Percentiles rank a stretch among this genome's conserved stretches.
Conservation (phyloP, 257 asterid species). For the Gentiana macrophylla region DNA sequence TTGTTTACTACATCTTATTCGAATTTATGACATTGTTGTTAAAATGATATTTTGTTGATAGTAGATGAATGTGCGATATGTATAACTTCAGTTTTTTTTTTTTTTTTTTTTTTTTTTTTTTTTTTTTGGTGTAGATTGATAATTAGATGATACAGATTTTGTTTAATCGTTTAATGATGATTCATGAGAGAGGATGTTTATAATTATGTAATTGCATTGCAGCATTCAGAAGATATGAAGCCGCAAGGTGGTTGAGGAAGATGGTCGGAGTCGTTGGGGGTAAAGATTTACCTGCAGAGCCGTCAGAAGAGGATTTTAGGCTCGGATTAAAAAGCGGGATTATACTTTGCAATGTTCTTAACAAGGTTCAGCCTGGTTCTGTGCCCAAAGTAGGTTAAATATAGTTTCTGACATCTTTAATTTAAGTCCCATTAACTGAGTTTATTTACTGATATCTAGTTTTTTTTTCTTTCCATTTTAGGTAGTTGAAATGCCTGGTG, state of each 20-base stretch:
- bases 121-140: neutral
- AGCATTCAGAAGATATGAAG: conserved; percentile 85
- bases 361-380: conserved; percentile 71
- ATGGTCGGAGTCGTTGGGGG: conserved; percentile 81
- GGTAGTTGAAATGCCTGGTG: conserved; percentile 72
- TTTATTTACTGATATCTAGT: conserved; percentile 4
- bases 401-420: conserved; percentile 2
- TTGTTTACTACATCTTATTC: neutral
- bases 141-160: too few species aligned
- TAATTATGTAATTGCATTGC: conserved; percentile 24
- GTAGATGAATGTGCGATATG: neutral
- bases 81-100: neutral
- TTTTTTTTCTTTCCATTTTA: conserved; percentile 17
- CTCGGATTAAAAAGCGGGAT: conserved; percentile 87
- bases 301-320: conserved; percentile 84
- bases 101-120: neutral
- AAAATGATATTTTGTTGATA: too few species aligned
- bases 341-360: conserved; percentile 79
- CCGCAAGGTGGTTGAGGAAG: conserved; percentile 81
- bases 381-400: conserved; percentile 55
- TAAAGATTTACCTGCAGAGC: conserved; percentile 86
- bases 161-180: neutral
- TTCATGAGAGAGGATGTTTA: conserved; percentile 4
- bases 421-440: neutral
- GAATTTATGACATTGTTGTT: neutral